These are phyloP conservation scores for Ophiostoma quercus DNA, from an alignment of 2,329 filamentous ascomycete genomes.

Conservation along the genomic window DNA sequence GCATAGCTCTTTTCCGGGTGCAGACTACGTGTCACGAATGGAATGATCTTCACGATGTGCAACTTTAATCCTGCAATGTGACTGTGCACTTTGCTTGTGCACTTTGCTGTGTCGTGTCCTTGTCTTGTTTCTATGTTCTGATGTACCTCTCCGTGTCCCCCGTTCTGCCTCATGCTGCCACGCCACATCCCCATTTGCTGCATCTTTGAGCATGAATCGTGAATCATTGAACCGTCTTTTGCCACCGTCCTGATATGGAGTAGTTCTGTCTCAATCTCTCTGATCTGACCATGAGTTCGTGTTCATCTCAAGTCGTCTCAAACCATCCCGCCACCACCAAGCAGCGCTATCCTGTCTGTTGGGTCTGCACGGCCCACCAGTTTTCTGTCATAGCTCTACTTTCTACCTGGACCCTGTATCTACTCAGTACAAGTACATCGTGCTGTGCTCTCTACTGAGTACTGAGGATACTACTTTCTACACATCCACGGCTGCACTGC, in stretches of 20 bases:
- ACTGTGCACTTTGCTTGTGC: background rate
- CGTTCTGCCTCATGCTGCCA: background rate
- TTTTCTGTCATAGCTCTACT: no score
- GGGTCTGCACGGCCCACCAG: background rate
- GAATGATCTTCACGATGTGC: constrained; percentile 17
- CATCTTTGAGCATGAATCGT: background rate
- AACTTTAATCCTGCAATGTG: constrained; percentile 12
- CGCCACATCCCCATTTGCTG: background rate
- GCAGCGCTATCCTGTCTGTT: background rate
- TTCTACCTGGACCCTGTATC: no score
- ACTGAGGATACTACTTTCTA: background rate
- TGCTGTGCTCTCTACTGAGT: background rate
- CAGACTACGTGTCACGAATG: constrained; percentile 14
- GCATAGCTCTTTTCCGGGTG: background rate
- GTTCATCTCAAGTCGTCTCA: background rate
- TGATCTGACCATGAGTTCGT: background rate
- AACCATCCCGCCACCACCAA: background rate
- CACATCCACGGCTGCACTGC: background rate
- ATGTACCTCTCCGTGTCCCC: background rate
- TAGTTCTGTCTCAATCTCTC: background rate
- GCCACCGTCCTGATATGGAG: background rate
- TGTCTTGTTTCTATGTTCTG: background rate
- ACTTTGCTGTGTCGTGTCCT: background rate
- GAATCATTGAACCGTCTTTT: background rate
- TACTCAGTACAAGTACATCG: background rate